These are phyloP conservation scores for Arbutus unedo DNA, from an alignment of 148 eudicot genomes.

Conservation along the genomic window DNA sequence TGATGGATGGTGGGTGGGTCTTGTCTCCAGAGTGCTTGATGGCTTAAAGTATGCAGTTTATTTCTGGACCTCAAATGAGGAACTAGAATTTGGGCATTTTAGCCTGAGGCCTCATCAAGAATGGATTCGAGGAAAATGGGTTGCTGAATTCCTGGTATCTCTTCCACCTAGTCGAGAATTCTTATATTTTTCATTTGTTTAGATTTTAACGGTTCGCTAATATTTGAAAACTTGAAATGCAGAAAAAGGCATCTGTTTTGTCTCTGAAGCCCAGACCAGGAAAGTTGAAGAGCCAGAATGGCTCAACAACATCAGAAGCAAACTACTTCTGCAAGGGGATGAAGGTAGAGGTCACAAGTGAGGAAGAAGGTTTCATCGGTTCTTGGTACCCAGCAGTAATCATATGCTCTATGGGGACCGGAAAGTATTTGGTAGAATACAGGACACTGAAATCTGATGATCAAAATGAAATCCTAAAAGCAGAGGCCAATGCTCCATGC, in stretches of 20 bases:
- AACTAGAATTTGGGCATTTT: slow-evolving; percentile 36
- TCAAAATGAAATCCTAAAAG: slow-evolving; percentile 22
- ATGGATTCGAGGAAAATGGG: slow-evolving; percentile 50
- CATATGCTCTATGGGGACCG: slow-evolving; percentile 16
- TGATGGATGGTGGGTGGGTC: slow-evolving; percentile 72
- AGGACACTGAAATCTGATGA: slow-evolving; percentile 33
- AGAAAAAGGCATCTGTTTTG: slow-evolving; percentile 23
- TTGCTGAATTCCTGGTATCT: slow-evolving; percentile 35
- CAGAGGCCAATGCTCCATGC: slow-evolving; percentile 32
- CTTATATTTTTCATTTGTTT: background rate
- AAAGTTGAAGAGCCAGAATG: slow-evolving; percentile 18
- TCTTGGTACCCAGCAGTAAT: slow-evolving; percentile 47
- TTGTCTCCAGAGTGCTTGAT: slow-evolving; percentile 35
- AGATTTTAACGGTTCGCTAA: background rate
- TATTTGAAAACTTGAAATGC: slow-evolving; percentile 23
- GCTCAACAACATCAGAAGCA: slow-evolving; percentile 1
- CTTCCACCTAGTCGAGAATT: background rate
- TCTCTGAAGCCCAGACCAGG: slow-evolving; percentile 26
- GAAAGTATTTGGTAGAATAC: slow-evolving; percentile 39
- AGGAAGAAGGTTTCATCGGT: slow-evolving; percentile 25
- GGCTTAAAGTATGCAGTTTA: slow-evolving; percentile 38
- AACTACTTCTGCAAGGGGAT: slow-evolving; percentile 18
- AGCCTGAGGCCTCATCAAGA: slow-evolving; percentile 61
- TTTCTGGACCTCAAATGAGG: slow-evolving; percentile 52
- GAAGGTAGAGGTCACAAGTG: slow-evolving; percentile 39